Percentiles rank a stretch among this genome's conserved stretches.
Evolutionary conservation across 495 filamentous ascomycete species (phyloP).

Genomic region (Hypoxylon lenormandii): DNA sequence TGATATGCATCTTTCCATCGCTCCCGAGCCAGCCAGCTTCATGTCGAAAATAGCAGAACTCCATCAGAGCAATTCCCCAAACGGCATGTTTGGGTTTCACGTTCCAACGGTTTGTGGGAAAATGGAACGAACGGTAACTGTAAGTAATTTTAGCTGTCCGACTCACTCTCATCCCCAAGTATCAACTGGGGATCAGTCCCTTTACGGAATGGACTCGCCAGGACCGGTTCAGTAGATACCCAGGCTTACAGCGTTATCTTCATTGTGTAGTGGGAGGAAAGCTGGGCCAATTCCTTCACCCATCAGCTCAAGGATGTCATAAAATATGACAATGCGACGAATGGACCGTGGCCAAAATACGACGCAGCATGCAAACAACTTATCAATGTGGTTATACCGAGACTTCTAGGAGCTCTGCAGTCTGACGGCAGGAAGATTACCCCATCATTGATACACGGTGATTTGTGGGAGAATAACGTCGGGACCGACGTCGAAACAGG

Average conservation of each 20-base stretch:
- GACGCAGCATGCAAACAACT: constrained; percentile 15
- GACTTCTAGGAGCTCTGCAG: constrained; percentile 51
- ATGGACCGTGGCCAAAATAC: constrained; percentile 35
- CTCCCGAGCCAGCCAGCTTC: constrained; percentile 55
- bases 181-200: too few species aligned
- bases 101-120: constrained; percentile 57
- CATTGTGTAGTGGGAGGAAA: constrained; percentile 50
- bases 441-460: constrained; percentile 58
- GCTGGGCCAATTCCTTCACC: constrained; percentile 58
- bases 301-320: constrained; percentile 38
- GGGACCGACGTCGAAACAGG: constrained; percentile 50
- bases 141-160: neutral
- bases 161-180: neutral
- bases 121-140: constrained; percentile 50
- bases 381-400: constrained; percentile 54
- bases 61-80: constrained; percentile 58
- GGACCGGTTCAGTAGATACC: too few species aligned
- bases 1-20: constrained; percentile 23
- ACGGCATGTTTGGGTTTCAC: constrained; percentile 63
- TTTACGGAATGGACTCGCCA: too few species aligned
- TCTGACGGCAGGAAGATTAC: constrained; percentile 54
- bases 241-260: too few species aligned
- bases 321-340: constrained; percentile 34
- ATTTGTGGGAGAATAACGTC: constrained; percentile 59
- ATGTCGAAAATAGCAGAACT: constrained; percentile 51